These are phyloP conservation scores for Durio zibethinus DNA, from an alignment of 345 rosid species.

Conservation along the genomic window DNA sequence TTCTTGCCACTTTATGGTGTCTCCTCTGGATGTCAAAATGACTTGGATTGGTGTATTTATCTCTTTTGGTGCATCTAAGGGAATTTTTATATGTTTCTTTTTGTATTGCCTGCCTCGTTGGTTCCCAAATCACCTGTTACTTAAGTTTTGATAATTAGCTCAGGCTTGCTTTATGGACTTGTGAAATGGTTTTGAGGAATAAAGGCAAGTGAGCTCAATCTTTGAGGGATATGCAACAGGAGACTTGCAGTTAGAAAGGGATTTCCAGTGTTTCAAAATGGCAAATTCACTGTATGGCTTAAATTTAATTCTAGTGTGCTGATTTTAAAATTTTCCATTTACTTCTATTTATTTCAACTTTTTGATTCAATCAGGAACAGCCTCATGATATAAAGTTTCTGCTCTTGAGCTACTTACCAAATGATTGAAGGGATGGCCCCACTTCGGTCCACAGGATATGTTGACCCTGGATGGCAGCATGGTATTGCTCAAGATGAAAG, in stretches of 20 bases:
- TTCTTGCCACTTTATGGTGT: neutral
- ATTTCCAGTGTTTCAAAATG: slow-evolving; percentile 8
- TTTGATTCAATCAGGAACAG: slow-evolving; percentile 15
- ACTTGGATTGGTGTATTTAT: neutral
- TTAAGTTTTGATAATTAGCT: slow-evolving; percentile 26
- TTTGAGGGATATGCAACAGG: slow-evolving; percentile 16
- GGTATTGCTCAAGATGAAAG: slow-evolving; percentile 76
- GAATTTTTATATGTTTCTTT: neutral
- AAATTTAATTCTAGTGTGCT: neutral
- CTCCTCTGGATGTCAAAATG: slow-evolving; percentile 1
- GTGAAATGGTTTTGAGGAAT: slow-evolving; percentile 25
- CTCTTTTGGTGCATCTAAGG: neutral
- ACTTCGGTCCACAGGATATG: slow-evolving; percentile 47
- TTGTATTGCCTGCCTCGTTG: slow-evolving; percentile 6
- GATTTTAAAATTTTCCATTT: neutral
- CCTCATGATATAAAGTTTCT: slow-evolving; percentile 14
- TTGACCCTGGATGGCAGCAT: slow-evolving; percentile 87
- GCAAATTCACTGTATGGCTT: slow-evolving; percentile 4
- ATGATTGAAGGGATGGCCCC: slow-evolving; percentile 64
- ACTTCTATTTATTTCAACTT: neutral
- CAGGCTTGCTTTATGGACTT: slow-evolving; percentile 16
- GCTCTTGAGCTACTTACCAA: slow-evolving; percentile 10
- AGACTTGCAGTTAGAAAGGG: slow-evolving; percentile 20
- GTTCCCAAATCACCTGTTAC: slow-evolving; percentile 14
- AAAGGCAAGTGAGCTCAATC: slow-evolving; percentile 12